phyloP scores from a whole-genome alignment of 495 filamentous ascomycete species.

The Lasiosphaeris hirsuta region DNA sequence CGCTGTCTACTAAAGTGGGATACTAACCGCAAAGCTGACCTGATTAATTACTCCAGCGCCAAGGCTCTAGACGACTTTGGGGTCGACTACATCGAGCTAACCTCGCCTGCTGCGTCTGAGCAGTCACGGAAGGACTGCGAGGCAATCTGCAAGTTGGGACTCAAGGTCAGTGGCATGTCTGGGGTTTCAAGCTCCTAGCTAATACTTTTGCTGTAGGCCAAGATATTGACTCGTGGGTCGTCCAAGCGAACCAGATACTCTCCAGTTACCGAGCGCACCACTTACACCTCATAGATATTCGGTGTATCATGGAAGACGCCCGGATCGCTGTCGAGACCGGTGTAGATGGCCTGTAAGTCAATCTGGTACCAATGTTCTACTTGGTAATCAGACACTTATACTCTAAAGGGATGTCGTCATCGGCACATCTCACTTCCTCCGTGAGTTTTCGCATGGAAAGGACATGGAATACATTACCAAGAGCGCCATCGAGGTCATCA shows the following conservation, averaged over 20 bases:
- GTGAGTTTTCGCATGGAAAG: conserved; percentile 86
- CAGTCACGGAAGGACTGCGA: conserved; percentile 72
- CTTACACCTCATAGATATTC: conserved; percentile 54
- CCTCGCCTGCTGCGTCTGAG: conserved; percentile 68
- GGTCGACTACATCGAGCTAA: conserved; percentile 84
- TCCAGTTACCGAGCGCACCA: no score
- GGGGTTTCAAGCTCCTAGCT: conserved; percentile 21
- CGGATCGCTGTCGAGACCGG: conserved; percentile 79
- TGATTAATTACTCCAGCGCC: not conserved
- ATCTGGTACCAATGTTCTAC: no score
- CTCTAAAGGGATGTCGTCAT: conserved; percentile 70
- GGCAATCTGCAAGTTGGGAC: conserved; percentile 79
- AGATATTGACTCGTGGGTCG: conserved; percentile 4
- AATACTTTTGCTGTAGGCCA: conserved; percentile 39
- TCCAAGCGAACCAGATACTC: not conserved
- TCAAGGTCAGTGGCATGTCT: conserved; percentile 53
- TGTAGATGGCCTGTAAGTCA: conserved; percentile 38
- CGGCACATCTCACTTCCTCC: conserved; percentile 78
- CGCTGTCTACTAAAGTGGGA: not conserved
- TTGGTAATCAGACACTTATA: not conserved
- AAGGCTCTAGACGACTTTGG: conserved; percentile 75
- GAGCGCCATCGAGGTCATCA: conserved; percentile 75
- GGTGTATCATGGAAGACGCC: conserved; percentile 88
- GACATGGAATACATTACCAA: conserved; percentile 45
- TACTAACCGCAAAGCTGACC: not conserved